phyloP scores from a whole-genome alignment of 257 asterid genomes.

The Leonotis leonurus region DNA sequence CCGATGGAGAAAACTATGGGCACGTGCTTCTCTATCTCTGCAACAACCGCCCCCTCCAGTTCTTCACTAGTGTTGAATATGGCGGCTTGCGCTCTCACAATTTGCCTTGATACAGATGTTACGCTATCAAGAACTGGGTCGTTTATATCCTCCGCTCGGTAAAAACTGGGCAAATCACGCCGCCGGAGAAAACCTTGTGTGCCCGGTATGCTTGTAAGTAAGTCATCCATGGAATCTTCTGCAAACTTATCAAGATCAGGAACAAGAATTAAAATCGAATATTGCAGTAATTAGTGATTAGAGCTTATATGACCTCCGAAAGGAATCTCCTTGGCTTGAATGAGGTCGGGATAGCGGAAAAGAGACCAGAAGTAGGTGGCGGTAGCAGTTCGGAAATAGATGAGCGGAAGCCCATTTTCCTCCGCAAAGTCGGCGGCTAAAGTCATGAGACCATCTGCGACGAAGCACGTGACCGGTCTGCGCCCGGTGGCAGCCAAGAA shows the following conservation, averaged over 20 bases:
- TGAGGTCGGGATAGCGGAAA: constrained; percentile 8
- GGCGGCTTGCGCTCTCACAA: constrained; percentile 29
- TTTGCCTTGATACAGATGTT: constrained; percentile 24
- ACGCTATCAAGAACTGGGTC: constrained; percentile 18
- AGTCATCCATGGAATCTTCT: constrained; percentile 26
- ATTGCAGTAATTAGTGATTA: no score
- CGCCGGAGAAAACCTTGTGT: constrained; percentile 30
- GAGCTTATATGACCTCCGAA: neutral
- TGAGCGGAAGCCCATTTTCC: constrained; percentile 41
- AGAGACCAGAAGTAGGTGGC: constrained; percentile 45
- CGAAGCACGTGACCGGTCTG: constrained; percentile 31
- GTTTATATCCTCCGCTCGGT: constrained; percentile 21
- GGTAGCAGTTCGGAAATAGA: constrained; percentile 40
- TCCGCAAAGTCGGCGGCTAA: constrained; percentile 45
- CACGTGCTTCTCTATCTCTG: constrained; percentile 29
- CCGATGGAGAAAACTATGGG: constrained; percentile 46
- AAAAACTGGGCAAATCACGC: constrained; percentile 29
- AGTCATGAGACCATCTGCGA: constrained; percentile 44
- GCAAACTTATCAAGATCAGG: neutral
- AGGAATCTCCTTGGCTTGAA: constrained; percentile 44
- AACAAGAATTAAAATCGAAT: no score
- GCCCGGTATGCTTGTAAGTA: constrained; percentile 29
- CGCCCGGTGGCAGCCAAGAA: constrained; percentile 7
- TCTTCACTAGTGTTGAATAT: constrained; percentile 56
- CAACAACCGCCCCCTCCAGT: constrained; percentile 33